A percentile compares a stretch with the other conserved stretches of the same genome.
Evolutionary conservation across 192 early-diverging fungal genomes (phyloP).

Genomic region (Thoreauomyces humboldtii): DNA sequence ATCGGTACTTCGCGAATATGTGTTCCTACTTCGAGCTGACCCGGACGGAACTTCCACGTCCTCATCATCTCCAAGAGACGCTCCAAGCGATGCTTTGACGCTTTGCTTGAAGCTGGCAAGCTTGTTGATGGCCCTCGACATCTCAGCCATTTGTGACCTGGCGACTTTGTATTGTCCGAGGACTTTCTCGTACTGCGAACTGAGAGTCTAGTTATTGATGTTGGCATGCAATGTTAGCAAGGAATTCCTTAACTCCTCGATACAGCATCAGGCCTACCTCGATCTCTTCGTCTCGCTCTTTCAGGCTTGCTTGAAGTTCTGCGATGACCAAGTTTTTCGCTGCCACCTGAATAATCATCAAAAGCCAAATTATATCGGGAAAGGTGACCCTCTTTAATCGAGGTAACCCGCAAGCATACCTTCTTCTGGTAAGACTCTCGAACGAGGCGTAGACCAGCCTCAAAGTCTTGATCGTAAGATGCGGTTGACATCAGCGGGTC

Average conservation of each 20-base stretch:
- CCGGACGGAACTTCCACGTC: slow-evolving; percentile 16
- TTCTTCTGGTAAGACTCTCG: slow-evolving; percentile 26
- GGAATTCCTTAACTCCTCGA: neutral
- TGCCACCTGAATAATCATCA: slow-evolving; percentile 12
- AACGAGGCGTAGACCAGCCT: slow-evolving; percentile 24
- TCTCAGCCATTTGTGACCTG: slow-evolving; percentile 27
- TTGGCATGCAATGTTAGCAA: neutral
- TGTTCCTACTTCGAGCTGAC: no score
- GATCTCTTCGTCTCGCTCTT: slow-evolving; percentile 22
- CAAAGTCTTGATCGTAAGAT: slow-evolving; percentile 30
- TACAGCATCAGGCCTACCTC: slow-evolving; percentile 22
- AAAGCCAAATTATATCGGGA: no score
- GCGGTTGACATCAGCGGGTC: no score
- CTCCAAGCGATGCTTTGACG: slow-evolving; percentile 32
- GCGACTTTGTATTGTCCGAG: neutral
- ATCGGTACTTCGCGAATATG: neutral
- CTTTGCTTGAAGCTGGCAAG: slow-evolving; percentile 34
- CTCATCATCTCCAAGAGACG: slow-evolving; percentile 25
- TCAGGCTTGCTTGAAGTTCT: slow-evolving; percentile 7
- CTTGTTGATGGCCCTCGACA: slow-evolving; percentile 29
- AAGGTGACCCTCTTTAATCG: no score
- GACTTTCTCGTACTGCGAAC: neutral
- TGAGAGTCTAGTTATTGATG: slow-evolving; percentile 5
- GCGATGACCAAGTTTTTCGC: slow-evolving; percentile 23
- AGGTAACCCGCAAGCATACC: neutral